Percentiles rank a stretch among this genome's conserved stretches.
Conservation (phyloP, 148 eudicot genomes). For the Selenicereus undatus region DNA sequence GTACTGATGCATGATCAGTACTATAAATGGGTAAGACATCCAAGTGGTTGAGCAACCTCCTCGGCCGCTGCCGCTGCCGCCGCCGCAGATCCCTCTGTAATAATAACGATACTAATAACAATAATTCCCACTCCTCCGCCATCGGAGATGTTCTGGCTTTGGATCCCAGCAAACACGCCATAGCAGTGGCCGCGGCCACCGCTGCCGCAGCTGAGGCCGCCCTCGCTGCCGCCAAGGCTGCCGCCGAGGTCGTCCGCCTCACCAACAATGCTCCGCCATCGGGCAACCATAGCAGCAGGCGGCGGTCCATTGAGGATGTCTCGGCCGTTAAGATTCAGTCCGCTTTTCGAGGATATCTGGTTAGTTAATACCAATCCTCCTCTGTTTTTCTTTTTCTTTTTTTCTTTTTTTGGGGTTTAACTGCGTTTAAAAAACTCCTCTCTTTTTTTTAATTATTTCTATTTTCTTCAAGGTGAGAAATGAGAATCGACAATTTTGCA, state of each 20-base stretch:
- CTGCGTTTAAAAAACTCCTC: not conserved
- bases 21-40: slow-evolving; percentile 27
- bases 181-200: slow-evolving; percentile 87
- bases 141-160: not conserved
- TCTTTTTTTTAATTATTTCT: not conserved
- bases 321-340: slow-evolving; percentile 91
- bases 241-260: slow-evolving; percentile 83
- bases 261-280: slow-evolving; percentile 34
- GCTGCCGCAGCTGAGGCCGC: slow-evolving; percentile 96
- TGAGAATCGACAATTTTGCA: not conserved
- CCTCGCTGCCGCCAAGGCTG: slow-evolving; percentile 84
- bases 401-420: not conserved
- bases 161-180: slow-evolving; percentile 78
- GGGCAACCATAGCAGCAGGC: slow-evolving; percentile 18
- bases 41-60: slow-evolving; percentile 36
- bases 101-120: not conserved
- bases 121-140: not conserved
- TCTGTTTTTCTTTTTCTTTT: not conserved
- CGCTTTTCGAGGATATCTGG: slow-evolving; percentile 90
- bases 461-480: not conserved
- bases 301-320: slow-evolving; percentile 30
- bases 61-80: slow-evolving; percentile 9
- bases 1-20: not conserved
- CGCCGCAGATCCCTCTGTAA: not conserved
- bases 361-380: slow-evolving; percentile 28